Base-by-base conservation (phyloP, 1,284 basidiomycete species). In the Quambalaria eucalypti region DNA sequence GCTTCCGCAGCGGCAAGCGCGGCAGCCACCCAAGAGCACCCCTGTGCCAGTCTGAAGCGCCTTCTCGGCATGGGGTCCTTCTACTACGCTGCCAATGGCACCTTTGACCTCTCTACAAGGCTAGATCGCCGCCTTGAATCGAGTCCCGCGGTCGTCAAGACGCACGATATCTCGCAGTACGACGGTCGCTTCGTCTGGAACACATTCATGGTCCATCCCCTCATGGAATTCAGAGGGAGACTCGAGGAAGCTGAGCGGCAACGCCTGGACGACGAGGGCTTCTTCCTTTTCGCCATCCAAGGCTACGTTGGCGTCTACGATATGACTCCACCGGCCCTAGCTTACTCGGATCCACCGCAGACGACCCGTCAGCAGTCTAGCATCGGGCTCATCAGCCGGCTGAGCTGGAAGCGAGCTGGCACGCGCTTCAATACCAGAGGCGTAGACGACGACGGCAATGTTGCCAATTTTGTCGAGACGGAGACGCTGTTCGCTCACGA, bases 401-500 rank as follows among this genome's bases (percentile, higher is more conserved):
- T 98, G 7, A 87, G 91, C 30, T 93, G 88, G 85, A 93, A 91
- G 77, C 82, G 92, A 60, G 93, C 95, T 19, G 95, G 95, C 1
- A 97, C 95, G 19, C 84, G 95, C 29, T 98, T 96, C 80, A 93
- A 96, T 71, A 93, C 92, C 2, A 83, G 95, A 56, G 95, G 95
- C 0, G 87, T 99, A 23, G 95, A 98, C 73, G 95, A 99, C 74
- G 90, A 96, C 68, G 93, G 95, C 38, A 87, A 95, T 73, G 88
- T 88, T 19, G 95, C 95, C 48, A 97, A 98, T 74, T 97, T 96
- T 77, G 95, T 95, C 31, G 93, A 92, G 86, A 93, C 92, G 5
- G 93, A 98, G 78, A 87, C 87, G 0, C 80, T 96, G 48, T 84
- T 97, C 73, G 86, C 85, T 61, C 87, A 87, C 16, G 85, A 88